phyloP scores from a whole-genome alignment of 1,284 basidiomycete species.

The Fomitiporia mediterranea region DNA sequence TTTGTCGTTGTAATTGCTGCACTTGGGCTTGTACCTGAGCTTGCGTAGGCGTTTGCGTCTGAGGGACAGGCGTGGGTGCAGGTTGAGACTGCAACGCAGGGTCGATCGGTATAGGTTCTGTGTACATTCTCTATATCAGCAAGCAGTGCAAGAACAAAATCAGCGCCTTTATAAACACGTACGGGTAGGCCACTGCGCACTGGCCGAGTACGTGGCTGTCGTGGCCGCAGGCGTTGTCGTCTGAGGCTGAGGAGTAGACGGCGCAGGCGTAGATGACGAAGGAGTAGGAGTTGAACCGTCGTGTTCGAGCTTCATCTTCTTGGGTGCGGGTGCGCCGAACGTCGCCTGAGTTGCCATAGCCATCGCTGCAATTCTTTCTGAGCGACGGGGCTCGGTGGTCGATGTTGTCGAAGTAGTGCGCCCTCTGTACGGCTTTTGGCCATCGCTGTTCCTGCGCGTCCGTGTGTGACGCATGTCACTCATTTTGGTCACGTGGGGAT shows the following conservation, averaged over 20 bases:
- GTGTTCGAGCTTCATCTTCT: constrained; percentile 21
- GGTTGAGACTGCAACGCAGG: constrained; percentile 62
- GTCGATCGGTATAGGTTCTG: constrained; percentile 59
- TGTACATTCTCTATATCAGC: constrained; percentile 20
- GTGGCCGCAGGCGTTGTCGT: no score
- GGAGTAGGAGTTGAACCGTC: constrained; percentile 21
- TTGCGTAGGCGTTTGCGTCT: background rate
- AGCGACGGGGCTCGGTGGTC: constrained; percentile 6
- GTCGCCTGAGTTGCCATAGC: constrained; percentile 17
- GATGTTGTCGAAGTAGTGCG: background rate
- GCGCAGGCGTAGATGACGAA: constrained; percentile 23
- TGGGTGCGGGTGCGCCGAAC: constrained; percentile 14
- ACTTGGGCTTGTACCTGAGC: background rate
- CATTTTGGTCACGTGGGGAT: background rate
- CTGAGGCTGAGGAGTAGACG: no score
- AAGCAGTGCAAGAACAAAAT: constrained; percentile 1
- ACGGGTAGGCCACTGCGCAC: constrained; percentile 43
- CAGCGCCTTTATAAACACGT: constrained; percentile 23
- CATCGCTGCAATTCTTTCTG: constrained; percentile 9
- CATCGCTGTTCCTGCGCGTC: background rate
- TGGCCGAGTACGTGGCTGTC: constrained; percentile 31
- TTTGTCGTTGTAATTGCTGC: constrained; percentile 29
- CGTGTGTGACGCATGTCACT: background rate
- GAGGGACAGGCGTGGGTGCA: background rate
- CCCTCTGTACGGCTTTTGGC: no score